Evolutionary conservation across 345 rosid genomes (phyloP).

Genomic region (Brassica cretica): DNA sequence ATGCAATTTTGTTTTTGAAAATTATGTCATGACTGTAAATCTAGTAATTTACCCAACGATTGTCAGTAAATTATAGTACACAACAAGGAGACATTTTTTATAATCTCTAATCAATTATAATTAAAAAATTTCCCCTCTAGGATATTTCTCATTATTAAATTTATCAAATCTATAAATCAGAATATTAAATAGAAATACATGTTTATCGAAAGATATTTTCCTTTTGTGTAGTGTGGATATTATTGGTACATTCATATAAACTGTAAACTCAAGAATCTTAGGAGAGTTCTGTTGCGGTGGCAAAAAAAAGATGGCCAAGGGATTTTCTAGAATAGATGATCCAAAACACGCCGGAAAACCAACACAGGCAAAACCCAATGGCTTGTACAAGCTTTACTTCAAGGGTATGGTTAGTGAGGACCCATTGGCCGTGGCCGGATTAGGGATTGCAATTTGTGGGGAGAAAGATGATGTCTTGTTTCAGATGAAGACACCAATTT

Average conservation of each 20-base stretch:
- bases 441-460: not conserved
- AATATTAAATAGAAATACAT: not conserved
- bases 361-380: not conserved
- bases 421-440: not conserved
- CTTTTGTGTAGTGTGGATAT: not conserved
- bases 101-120: not conserved
- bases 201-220: not conserved
- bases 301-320: not conserved
- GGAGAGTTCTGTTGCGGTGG: not conserved
- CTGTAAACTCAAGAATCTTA: not conserved
- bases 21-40: not conserved
- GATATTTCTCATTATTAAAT: too few relatives aligned
- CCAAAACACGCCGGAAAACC: not conserved
- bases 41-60: not conserved
- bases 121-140: too few relatives aligned
- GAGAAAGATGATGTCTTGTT: not conserved
- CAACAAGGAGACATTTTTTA: not conserved
- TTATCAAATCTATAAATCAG: not conserved
- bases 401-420: not conserved
- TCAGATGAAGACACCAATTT: not conserved
- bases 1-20: not conserved
- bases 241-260: not conserved
- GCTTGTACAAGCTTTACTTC: not conserved
- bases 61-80: not conserved
- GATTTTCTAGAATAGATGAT: not conserved